Evolutionary conservation across 2,329 filamentous ascomycete genomes (phyloP), one percentile per base, ranked within the genome.

Genomic region (Fusarium continuum): DNA sequence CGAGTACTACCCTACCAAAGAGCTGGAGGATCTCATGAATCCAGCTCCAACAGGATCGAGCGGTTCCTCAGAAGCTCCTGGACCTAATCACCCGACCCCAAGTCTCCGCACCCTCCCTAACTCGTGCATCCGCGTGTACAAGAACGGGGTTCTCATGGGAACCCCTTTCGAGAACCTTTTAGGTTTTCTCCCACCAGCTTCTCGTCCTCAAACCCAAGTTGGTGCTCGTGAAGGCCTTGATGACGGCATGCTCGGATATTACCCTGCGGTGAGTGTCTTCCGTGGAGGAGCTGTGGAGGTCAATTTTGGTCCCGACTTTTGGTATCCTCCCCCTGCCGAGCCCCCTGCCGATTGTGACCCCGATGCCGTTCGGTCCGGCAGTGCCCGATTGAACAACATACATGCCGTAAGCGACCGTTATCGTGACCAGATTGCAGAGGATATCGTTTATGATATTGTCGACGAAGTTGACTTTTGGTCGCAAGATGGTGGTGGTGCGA

Each of bases 171-270:
- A 91, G 53, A 88, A 96, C 65, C 85, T 99, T 2, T 85, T 97
- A 22, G 89, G 93, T 4, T 99, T 99, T 77, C 81, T 99, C 1
- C 95, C 95, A 0, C 94, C 93, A 0, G 93, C 95, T 1, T 96
- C 92, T 6, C 88, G 87, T 59, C 89, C 90, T 5, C 85, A 88
- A 57, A 79, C 84, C 6, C 88, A 91, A 64, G 84, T 90, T 35
- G 92, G 91, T 11, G 92, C 91, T 16, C 83, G 95, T 44, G 91
- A 95, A 61, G 92, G 92, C 23, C 87, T 96, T 61, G 95, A 99
- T 72, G 95, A 99, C 72, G 95, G 94, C 29, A 91, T 95, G 83
- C 85, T 97, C 2, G 96, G 95, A 10, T 99, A 99, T 78, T 97
- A 96, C 72, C 95, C 95, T 2, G 92, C 93, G 19, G 88, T 99